Evolutionary conservation across 2,329 filamentous ascomycete genomes (phyloP).

Genomic region (Apiospora malaysiana): DNA sequence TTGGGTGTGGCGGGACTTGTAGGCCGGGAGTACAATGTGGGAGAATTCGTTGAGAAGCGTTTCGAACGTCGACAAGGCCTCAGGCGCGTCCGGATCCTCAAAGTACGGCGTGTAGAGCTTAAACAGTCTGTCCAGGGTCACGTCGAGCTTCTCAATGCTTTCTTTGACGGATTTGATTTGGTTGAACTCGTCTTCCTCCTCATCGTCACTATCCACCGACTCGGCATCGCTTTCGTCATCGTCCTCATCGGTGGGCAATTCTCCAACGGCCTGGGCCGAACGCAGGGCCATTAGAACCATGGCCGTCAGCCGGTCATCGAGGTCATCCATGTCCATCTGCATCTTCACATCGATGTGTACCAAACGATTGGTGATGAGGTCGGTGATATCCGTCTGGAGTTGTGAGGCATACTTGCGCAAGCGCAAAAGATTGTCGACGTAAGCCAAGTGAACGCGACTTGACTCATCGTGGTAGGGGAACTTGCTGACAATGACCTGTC

Average conservation of each 20-base stretch:
- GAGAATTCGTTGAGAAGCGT: slow-evolving; percentile 85
- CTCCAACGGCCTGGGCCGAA: slow-evolving; percentile 45
- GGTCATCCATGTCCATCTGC: slow-evolving; percentile 88
- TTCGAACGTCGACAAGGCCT: slow-evolving; percentile 75
- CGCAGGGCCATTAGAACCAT: slow-evolving; percentile 66
- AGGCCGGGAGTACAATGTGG: slow-evolving; percentile 86
- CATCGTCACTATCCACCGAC: slow-evolving; percentile 73
- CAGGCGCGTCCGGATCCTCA: slow-evolving; percentile 68
- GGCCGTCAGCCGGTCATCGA: slow-evolving; percentile 86
- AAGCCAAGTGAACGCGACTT: slow-evolving; percentile 81
- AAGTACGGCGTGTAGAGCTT: slow-evolving; percentile 79
- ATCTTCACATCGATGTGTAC: slow-evolving; percentile 97
- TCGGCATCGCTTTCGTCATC: slow-evolving; percentile 69
- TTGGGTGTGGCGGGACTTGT: slow-evolving; percentile 90
- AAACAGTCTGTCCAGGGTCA: slow-evolving; percentile 87
- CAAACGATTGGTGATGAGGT: slow-evolving; percentile 82
- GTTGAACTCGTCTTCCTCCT: slow-evolving; percentile 67
- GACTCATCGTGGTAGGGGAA: slow-evolving; percentile 82
- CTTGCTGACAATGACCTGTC: slow-evolving; percentile 67
- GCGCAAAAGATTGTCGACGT: slow-evolving; percentile 82
- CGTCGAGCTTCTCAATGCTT: slow-evolving; percentile 90
- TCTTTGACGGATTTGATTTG: slow-evolving; percentile 76
- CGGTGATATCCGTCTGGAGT: slow-evolving; percentile 79
- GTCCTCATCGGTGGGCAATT: slow-evolving; percentile 46
- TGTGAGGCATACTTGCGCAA: slow-evolving; percentile 80